Base-by-base conservation (phyloP, 1,284 basidiomycete species). In the Boletellus deceptivus region DNA sequence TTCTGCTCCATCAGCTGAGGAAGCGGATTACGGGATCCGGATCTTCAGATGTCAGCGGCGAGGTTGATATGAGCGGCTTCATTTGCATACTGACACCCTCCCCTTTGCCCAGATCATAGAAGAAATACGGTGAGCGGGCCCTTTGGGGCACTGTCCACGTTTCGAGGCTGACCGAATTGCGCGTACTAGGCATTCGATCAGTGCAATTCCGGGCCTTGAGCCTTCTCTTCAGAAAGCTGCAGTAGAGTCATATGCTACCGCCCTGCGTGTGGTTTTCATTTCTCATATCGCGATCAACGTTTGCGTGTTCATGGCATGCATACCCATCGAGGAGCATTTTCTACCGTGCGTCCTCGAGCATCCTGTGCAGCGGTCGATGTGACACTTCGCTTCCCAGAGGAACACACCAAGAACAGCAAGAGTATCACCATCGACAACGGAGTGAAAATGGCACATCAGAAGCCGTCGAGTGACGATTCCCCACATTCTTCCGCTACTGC, bases 181-280 rank as follows among this genome's bases (percentile, higher is more conserved):
- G 33, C 44, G 22, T 46, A 52, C 41, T 62, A 91, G 94, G 43
- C 90, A 93, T 70, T 89, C 88, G 48, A 88, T 90, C 17, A 80
- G 79, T 35, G 82, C 88, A 52, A 94, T 98, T 72, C 81, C 83
- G 46, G 72, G 75, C 42, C 78, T 98, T 38, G 75, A 84, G 9
- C 81, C 83, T 39, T 62, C 70, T 31, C 64, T 86, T 46, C 80
- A 76, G 60, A 70, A 78, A 57, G 84, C 84, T 29, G 96, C 94
- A 1, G 78, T 91, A 42, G 78, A 82, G 56, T 90, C 91, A 0
- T 99, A 98, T 71, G 83, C 84, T 31, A 80, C 83, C 61, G 90
- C 92, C 41, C 74, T 98, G 58, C 83, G 83, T 59, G 82, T 84
- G 58, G 93, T 96, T 49, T 99, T 98, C 73, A 80, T 93, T 53